Percentiles rank a stretch among this genome's conserved stretches.
Evolutionary conservation across 371 early-diverging fungal genomes (phyloP).

Genomic region (Mortierella sp.): DNA sequence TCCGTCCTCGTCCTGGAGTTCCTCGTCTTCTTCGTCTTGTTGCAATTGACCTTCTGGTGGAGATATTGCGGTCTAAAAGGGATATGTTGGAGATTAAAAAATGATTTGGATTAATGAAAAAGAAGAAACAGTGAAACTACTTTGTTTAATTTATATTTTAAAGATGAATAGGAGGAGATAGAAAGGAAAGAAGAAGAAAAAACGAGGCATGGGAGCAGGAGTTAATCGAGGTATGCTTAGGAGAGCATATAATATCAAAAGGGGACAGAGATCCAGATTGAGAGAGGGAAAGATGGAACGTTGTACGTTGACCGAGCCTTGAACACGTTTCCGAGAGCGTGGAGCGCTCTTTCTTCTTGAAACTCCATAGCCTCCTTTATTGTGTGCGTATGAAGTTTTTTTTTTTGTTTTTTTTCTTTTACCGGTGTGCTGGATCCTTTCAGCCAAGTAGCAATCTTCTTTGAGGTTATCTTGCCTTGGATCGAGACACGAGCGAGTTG

Average conservation of each 20-base stretch:
- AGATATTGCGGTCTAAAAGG: slow-evolving; percentile 7
- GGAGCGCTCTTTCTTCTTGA: neutral
- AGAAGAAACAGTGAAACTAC: neutral
- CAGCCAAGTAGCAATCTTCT: slow-evolving; percentile 41
- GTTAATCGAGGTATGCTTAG: neutral
- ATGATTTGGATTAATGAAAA: neutral
- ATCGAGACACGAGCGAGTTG: slow-evolving; percentile 6
- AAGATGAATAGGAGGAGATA: slow-evolving; percentile 7
- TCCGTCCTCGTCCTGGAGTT: slow-evolving; percentile 20
- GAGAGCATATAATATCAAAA: neutral
- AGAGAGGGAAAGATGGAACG: neutral
- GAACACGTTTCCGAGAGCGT: neutral
- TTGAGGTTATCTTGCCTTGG: slow-evolving; percentile 41
- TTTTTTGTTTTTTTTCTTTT: neutral
- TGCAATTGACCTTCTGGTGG: slow-evolving; percentile 14
- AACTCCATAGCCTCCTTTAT: neutral
- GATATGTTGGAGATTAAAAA: neutral
- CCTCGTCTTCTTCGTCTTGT: slow-evolving; percentile 14
- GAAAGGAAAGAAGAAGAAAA: neutral
- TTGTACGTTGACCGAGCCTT: neutral
- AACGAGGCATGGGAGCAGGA: neutral
- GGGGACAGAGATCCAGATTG: neutral
- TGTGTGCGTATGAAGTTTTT: neutral
- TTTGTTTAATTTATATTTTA: neutral
- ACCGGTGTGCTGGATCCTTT: slow-evolving; percentile 13